phyloP scores from a whole-genome alignment of 495 filamentous ascomycete species.

The Podospora sp. region DNA sequence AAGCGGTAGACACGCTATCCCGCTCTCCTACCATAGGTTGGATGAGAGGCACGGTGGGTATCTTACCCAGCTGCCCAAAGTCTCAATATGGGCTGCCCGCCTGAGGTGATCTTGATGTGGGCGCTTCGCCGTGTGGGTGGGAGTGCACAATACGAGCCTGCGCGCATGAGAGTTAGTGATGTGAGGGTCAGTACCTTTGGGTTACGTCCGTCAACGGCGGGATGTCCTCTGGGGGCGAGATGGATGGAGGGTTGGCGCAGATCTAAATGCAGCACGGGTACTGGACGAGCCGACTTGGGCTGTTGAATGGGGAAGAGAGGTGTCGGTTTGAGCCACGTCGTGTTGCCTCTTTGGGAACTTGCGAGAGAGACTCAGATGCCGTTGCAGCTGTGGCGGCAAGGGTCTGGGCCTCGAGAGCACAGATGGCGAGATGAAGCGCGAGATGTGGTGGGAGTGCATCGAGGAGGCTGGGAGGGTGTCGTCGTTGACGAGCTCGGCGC shows the following conservation, averaged over 20 bases:
- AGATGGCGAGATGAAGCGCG: neutral
- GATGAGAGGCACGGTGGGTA: too few species aligned
- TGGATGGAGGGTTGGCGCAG: neutral
- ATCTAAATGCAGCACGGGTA: constrained; percentile 1
- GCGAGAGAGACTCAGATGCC: neutral
- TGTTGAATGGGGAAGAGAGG: neutral
- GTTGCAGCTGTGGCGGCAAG: neutral
- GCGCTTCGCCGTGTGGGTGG: neutral
- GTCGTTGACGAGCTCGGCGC: neutral
- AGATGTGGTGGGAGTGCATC: neutral
- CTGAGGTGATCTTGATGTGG: neutral
- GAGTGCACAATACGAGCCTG: neutral
- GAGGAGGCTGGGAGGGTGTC: neutral
- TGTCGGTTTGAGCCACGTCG: neutral
- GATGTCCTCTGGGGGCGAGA: neutral
- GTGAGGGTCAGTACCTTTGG: neutral
- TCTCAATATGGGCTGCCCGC: neutral
- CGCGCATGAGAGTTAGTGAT: neutral
- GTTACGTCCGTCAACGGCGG: neutral
- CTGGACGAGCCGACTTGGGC: neutral
- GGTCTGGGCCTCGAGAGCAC: neutral
- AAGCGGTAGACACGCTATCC: neutral
- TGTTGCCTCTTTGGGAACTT: neutral
- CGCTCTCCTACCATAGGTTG: too few species aligned
- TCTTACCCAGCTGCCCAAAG: too few species aligned